Conservation (phyloP, 1,284 basidiomycete species). For the Malassezia yamatoensis region DNA sequence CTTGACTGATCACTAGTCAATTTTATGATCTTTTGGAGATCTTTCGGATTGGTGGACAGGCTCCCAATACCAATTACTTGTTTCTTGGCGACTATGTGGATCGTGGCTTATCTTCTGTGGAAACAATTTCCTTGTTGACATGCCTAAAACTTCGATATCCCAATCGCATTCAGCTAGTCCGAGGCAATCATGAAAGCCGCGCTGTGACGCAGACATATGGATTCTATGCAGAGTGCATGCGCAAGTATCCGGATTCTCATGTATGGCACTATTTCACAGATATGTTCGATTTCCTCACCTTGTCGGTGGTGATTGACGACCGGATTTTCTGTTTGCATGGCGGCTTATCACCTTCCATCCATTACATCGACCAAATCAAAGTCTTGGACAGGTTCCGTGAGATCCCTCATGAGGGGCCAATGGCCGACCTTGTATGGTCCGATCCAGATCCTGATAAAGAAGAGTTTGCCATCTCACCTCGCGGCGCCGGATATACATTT, state of each 20-base stretch:
- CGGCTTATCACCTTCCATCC: slow-evolving; percentile 90
- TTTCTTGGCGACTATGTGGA: slow-evolving; percentile 79
- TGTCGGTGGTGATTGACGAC: slow-evolving; percentile 96
- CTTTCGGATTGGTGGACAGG: slow-evolving; percentile 93
- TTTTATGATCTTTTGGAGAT: slow-evolving; percentile 99
- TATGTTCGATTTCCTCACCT: slow-evolving; percentile 98
- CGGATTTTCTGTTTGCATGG: slow-evolving; percentile 98
- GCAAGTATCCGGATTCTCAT: slow-evolving; percentile 80
- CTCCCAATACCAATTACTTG: slow-evolving; percentile 92
- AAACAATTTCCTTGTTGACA: slow-evolving; percentile 92
- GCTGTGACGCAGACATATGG: slow-evolving; percentile 99
- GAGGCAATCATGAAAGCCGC: slow-evolving; percentile 95
- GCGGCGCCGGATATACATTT: slow-evolving; percentile 97
- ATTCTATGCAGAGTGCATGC: slow-evolving; percentile 95
- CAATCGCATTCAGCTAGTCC: slow-evolving; percentile 87
- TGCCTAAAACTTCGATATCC: slow-evolving; percentile 96
- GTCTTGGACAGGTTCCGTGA: slow-evolving; percentile 98
- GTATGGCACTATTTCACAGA: slow-evolving; percentile 99
- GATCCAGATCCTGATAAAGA: slow-evolving; percentile 99
- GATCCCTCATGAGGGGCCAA: slow-evolving; percentile 97
- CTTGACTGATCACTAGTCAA: slow-evolving; percentile 56
- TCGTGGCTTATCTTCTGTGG: slow-evolving; percentile 90
- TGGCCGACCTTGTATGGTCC: slow-evolving; percentile 99
- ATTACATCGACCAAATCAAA: slow-evolving; percentile 98
- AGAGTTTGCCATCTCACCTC: slow-evolving; percentile 94